These are phyloP conservation scores for Penicillium silybi DNA, from an alignment of 495 filamentous ascomycete genomes.

Conservation along the genomic window DNA sequence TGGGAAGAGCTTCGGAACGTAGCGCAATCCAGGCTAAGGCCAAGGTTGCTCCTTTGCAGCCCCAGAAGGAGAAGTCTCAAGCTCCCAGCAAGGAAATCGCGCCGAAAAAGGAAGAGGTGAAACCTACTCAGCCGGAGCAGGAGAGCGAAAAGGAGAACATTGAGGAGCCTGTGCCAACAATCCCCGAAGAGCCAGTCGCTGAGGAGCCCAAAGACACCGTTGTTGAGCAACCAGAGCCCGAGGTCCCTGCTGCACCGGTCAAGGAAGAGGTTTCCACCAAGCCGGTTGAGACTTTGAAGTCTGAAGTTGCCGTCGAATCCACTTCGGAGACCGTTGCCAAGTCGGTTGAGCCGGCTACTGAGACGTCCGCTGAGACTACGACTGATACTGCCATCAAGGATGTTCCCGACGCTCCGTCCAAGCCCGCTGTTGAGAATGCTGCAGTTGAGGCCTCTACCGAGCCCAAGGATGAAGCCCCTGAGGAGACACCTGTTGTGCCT, in stretches of 20 bases:
- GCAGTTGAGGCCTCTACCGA: background rate
- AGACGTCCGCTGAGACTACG: background rate
- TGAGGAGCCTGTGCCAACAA: slow-evolving; percentile 4
- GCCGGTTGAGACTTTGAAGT: background rate
- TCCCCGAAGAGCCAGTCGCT: slow-evolving; percentile 9
- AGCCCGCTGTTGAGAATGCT: background rate
- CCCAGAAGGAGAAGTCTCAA: slow-evolving; percentile 22
- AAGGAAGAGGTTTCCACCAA: background rate
- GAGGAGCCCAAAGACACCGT: slow-evolving; percentile 1
- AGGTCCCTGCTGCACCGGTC: background rate
- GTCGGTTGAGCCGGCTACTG: slow-evolving; percentile 4
- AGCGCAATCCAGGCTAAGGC: slow-evolving; percentile 18
- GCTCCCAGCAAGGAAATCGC: slow-evolving; percentile 8
- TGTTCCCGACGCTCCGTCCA: background rate
- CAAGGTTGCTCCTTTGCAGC: slow-evolving; percentile 17
- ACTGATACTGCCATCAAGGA: background rate
- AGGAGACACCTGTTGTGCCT: background rate
- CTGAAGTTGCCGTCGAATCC: background rate
- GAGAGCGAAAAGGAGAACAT: slow-evolving; percentile 27
- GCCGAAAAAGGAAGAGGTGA: slow-evolving; percentile 6
- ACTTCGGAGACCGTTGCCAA: slow-evolving; percentile 1
- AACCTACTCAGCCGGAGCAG: slow-evolving; percentile 4
- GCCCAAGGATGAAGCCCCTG: background rate
- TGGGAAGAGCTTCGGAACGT: slow-evolving; percentile 19
- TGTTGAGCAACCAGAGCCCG: slow-evolving; percentile 6